A percentile compares a stretch with the other conserved stretches of the same genome.
Conservation (phyloP, 2,329 filamentous ascomycete genomes). For the Penicillium fuscoglaucum region DNA sequence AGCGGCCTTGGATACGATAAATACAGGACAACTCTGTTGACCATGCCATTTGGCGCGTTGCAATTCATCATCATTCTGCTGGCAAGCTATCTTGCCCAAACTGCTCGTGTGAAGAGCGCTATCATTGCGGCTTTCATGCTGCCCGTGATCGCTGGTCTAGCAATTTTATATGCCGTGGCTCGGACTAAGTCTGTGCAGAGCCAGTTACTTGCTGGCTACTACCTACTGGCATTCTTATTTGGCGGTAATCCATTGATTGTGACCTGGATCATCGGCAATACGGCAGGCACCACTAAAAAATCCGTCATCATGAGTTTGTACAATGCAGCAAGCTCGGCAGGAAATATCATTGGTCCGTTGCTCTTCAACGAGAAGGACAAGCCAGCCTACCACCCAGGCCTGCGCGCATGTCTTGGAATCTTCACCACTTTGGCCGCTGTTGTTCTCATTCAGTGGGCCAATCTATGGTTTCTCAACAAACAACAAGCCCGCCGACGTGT, state of each 20-base stretch:
- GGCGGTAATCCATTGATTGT: constrained; percentile 66
- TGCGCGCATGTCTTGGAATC: constrained; percentile 52
- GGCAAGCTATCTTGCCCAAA: constrained; percentile 59
- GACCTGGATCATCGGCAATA: constrained; percentile 69
- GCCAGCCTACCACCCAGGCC: constrained; percentile 59
- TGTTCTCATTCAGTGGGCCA: constrained; percentile 55
- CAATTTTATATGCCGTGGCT: constrained; percentile 57
- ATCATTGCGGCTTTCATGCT: constrained; percentile 57
- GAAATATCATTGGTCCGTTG: constrained; percentile 67
- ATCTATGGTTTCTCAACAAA: constrained; percentile 56
- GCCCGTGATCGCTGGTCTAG: constrained; percentile 60
- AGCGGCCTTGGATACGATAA: constrained; percentile 61
- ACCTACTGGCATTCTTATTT: constrained; percentile 66
- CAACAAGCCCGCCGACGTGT: constrained; percentile 57
- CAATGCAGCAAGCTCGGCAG: constrained; percentile 61
- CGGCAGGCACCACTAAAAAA: constrained; percentile 67
- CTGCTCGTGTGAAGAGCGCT: constrained; percentile 57
- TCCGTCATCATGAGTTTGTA: constrained; percentile 64
- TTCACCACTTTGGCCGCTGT: constrained; percentile 54
- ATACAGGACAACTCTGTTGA: constrained; percentile 60
- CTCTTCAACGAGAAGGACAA: constrained; percentile 61
- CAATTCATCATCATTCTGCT: constrained; percentile 62
- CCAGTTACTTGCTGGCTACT: constrained; percentile 61
- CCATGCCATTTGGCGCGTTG: constrained; percentile 66
- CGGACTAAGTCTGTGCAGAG: constrained; percentile 45